Evolutionary conservation across 2,329 filamentous ascomycete species (phyloP), one percentile per base, ranked within the genome.

Genomic region (Dothistroma pini): DNA sequence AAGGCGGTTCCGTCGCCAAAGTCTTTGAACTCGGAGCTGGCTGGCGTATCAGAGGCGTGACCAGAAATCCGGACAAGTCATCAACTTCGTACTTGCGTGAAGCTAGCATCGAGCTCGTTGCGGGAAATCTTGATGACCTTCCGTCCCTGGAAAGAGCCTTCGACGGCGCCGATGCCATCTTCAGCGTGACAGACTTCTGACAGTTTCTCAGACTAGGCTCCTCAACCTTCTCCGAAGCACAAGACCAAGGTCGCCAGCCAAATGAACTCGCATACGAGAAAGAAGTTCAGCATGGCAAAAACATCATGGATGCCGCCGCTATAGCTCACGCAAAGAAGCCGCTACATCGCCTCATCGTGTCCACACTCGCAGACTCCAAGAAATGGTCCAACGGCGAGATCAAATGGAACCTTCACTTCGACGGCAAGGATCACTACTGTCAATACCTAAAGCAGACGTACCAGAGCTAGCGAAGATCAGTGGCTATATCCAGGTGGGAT

Each of bases 351-450:
- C 73, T 80, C 16, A 61, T 81, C 3, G 62, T 77, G 2, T 79
- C 77, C 4, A 72, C 71, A 0, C 62, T 80, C 0, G 70, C 72
- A 1, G 67, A 78, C 63, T 70, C 71, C 0, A 69, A 63, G 8
- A 76, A 74, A 60, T 74, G 71, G 69, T 77, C 74, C n/a, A 67
- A 66, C 10, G 79, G 79, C 0, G 77, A 78, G 62, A 79, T 79
- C 58, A 74, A 58, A 2, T 67, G 71, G 14, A 75, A 79, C 0
- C 75, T 75, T 48, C 72, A 74, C 61, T 74, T 72, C 52, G 71
- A 74, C 31, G 57, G 66, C 22, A 74, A 74, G 62, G 68, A 65
- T 19, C 63, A 67, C 4, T 65, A 69, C 10, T 66, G 69, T n/a
- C 63, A 67, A 8, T 71, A 73, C 54, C 35, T 73, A 1, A 54